These are phyloP conservation scores for Pseudopithomyces chartarum DNA, from an alignment of 2,329 filamentous ascomycete genomes.

Conservation along the genomic window DNA sequence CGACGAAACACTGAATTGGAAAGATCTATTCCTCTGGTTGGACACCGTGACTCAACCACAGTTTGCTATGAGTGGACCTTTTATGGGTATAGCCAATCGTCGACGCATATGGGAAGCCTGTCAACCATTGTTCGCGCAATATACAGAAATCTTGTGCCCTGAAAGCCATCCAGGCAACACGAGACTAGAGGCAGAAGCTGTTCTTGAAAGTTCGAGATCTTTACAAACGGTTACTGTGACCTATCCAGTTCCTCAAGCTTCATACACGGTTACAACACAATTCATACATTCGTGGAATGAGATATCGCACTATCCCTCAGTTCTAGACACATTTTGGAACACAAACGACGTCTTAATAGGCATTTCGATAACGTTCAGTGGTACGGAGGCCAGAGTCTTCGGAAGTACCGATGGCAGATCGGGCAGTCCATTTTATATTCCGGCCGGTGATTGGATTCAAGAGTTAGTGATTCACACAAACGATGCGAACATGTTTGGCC, in stretches of 20 bases:
- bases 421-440: not conserved
- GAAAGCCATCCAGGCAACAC: not conserved
- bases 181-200: not conserved
- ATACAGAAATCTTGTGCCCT: not conserved
- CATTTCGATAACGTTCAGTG: not conserved
- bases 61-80: conserved; percentile 18
- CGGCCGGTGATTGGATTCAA: not conserved
- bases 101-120: conserved; percentile 26
- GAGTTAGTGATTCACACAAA: not conserved
- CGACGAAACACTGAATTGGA: not conserved
- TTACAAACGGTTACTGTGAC: not conserved
- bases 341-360: not conserved
- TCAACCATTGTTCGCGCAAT: not conserved
- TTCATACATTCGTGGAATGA: not conserved
- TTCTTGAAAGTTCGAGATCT: not conserved
- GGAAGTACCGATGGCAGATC: not conserved
- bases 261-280: not conserved
- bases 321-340: not conserved
- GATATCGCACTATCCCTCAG: not conserved
- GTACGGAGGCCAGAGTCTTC: not conserved
- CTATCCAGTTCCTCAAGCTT: not conserved
- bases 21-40: conserved; percentile 18
- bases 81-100: conserved; percentile 31
- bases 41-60: conserved; percentile 15
- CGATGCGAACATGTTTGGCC: conserved; percentile 1